Percentiles rank a stretch among this genome's conserved stretches.
Evolutionary conservation across 2,329 filamentous ascomycete species (phyloP).

Genomic region (Fusarium zealandicum): DNA sequence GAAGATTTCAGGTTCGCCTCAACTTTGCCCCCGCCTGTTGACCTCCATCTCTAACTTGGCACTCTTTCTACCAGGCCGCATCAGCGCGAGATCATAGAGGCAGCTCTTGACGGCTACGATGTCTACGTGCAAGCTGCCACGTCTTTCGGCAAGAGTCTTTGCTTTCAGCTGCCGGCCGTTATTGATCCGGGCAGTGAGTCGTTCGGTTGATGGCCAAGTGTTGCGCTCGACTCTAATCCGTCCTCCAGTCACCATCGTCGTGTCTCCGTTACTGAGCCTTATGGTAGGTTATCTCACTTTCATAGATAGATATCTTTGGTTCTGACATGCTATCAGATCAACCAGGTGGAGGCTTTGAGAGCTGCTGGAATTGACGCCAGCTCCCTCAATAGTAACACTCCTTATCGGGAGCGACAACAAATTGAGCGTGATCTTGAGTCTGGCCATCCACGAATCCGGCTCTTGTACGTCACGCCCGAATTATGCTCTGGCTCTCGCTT

Average conservation of each 20-base stretch:
- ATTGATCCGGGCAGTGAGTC: slow-evolving; percentile 84
- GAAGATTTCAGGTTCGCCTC: slow-evolving; percentile 70
- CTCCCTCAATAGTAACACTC: slow-evolving; percentile 85
- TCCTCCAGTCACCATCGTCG: slow-evolving; percentile 78
- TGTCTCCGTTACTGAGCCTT: slow-evolving; percentile 86
- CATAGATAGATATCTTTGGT: slow-evolving; percentile 1
- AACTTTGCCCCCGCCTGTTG: background rate
- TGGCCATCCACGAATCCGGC: slow-evolving; percentile 81
- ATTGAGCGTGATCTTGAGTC: slow-evolving; percentile 86
- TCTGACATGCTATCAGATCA: slow-evolving; percentile 65
- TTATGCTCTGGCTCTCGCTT: slow-evolving; percentile 81
- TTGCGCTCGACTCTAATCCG: slow-evolving; percentile 27
- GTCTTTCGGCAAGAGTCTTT: slow-evolving; percentile 91
- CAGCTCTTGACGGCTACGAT: slow-evolving; percentile 83
- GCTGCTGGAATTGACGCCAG: slow-evolving; percentile 79
- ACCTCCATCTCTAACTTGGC: slow-evolving; percentile 1
- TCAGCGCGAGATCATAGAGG: slow-evolving; percentile 86
- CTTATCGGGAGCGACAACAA: slow-evolving; percentile 65
- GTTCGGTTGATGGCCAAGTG: background rate
- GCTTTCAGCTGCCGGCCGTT: slow-evolving; percentile 90
- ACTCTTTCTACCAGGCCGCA: slow-evolving; percentile 66
- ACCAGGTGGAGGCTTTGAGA: slow-evolving; percentile 85
- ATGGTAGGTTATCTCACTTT: slow-evolving; percentile 67
- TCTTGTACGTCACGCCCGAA: slow-evolving; percentile 95
- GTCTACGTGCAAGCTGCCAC: slow-evolving; percentile 92